Evolutionary conservation across 169 alveolate genomes (phyloP).

Genomic region (Hepatocystis sp.): DNA sequence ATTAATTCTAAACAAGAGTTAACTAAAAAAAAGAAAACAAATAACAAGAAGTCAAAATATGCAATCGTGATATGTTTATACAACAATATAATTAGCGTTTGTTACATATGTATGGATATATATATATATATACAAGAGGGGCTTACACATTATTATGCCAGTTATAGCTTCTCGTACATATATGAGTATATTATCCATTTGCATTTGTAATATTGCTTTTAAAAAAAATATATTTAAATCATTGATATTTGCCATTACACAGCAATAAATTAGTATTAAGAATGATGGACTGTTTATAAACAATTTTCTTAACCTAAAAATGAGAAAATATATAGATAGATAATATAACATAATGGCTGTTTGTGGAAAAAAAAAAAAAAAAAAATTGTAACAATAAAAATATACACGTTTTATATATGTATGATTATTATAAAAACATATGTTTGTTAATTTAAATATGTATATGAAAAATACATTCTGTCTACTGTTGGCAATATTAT

Average conservation of each 20-base stretch:
- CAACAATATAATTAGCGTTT: no score
- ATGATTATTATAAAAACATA: neutral
- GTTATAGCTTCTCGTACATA: neutral
- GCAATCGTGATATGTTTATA: no score
- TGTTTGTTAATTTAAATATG: neutral
- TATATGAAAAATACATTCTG: conserved; percentile 19
- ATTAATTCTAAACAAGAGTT: no score
- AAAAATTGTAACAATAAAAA: no score
- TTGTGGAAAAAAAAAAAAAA: conserved; percentile 11
- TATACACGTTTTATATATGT: no score
- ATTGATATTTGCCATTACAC: neutral
- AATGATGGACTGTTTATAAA: conserved; percentile 31
- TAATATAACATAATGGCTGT: no score
- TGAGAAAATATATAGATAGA: conserved; percentile 1
- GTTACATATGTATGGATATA: no score
- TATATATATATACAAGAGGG: no score
- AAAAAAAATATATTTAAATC: conserved; percentile 52
- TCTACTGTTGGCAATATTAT: conserved; percentile 46
- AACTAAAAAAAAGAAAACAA: no score
- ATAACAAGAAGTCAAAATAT: no score
- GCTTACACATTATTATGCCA: neutral
- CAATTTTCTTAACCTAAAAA: conserved; percentile 20
- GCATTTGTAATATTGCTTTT: conserved; percentile 38
- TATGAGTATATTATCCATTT: conserved; percentile 7
- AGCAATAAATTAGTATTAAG: conserved; percentile 5